Evolutionary conservation across 768 basidiomycete genomes (phyloP), one percentile per base, ranked within the genome.

Genomic region (Gloeopeniophorella convolvens): DNA sequence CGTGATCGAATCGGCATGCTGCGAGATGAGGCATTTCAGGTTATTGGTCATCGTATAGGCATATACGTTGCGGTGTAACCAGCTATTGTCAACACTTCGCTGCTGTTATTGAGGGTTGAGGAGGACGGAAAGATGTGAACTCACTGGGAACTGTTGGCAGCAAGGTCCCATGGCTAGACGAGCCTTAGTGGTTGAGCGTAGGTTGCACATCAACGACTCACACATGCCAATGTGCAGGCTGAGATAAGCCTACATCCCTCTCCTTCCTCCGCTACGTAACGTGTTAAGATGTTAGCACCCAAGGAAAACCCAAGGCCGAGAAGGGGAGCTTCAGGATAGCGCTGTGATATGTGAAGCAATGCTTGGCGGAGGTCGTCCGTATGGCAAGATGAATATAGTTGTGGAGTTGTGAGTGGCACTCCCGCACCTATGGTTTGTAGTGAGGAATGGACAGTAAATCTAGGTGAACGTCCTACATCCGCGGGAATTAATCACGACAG

Each of bases 261-360:
- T 12, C 86, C 82, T 63, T 95, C 87, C 68, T 95, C 85, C 4
- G 86, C 91, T 43, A 94, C 69, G 65, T 96, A 96, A 55, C 89
- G 77, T 28, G 91, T 86, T 59, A 98, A 68, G 30, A 97, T 86
- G 63, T 89, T 91, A 35, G 93, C 88, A 35, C 95, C 96, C 31
- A 99, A 78, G 4, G 92, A 96, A 72, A 95, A 98, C 6, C 94
- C 91, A 9, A 96, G 67, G 12, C 89, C 95, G 15, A 95, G 67
- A 31, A 97, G 70, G 3, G 85, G 88, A 0, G 95, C 90, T 9
- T 74, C 68, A 2, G 95, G 94, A 59, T 83, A 94, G 53, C 66
- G 63, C 41, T 77, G 66, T 2, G 82, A 73, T 46, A 97, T 78
- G 68, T 88, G 85, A 58, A 85, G 73, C 42, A 96, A 64, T 1